Base-by-base conservation (phyloP, 2,329 filamentous ascomycete genomes). In the Cytospora mali region DNA sequence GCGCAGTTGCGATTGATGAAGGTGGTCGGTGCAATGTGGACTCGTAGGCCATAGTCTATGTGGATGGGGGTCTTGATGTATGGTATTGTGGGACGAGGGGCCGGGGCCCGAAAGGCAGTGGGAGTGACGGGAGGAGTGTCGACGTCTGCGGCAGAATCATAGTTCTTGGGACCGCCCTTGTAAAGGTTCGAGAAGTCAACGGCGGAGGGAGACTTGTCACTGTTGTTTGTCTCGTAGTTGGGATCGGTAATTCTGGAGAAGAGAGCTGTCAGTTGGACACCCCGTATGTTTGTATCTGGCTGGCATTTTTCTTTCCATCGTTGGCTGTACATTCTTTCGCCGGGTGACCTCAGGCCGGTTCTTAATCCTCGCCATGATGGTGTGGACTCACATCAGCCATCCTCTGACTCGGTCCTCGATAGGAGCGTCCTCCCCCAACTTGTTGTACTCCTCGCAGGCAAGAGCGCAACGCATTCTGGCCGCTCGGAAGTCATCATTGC, bases 1-100 rank as follows among this genome's bases (percentile, higher is more conserved):
- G 65, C 70, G 67, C 73, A 75, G 55, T 69, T 66, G 23, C 72
- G 68, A 66, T 74, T 74, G 68, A 75, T 73, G 55, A 72, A 73
- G 13, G 73, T 71, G 21, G 69, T 71, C 0, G 70, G 68, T 46
- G 67, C 68, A 42, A 76, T 70, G 46, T 64, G 67, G n/a, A 75
- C 68, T 2, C 71, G 69, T 14, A 72, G 58, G 23, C 73, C 74
- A 58, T 75, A 76, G 60, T 76, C 73, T 54, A 74, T 68, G 50
- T 61, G 66, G 56, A 76, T 64, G 1, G 73, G 72, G 25, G 69
- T 68, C 67, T 72, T 74, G 62, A 76, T 66, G 48, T 72, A 73
- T 14, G 70, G 71, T n/a, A 70, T 69, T 14, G 66, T 67, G 16
- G 71, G 70, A 21, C 68, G 66, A 11, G 70, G 68, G 9, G 57